These are phyloP conservation scores for Daldinia concentrica DNA, from an alignment of 495 filamentous ascomycete species.

Conservation along the genomic window DNA sequence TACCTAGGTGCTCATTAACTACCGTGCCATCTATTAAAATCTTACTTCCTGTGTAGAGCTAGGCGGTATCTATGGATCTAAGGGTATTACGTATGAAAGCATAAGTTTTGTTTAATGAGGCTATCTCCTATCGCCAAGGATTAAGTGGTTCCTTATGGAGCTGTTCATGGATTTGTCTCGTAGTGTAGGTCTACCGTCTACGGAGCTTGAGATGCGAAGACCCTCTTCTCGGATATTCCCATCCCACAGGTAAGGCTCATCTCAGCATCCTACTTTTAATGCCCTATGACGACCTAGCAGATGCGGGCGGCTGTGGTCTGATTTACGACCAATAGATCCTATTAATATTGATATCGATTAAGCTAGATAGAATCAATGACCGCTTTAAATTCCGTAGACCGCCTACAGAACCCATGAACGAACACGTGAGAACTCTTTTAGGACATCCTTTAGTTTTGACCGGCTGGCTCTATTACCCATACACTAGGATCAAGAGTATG, in stretches of 20 bases:
- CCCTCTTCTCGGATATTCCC: slow-evolving; percentile 38
- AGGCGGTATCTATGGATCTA: slow-evolving; percentile 9
- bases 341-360: slow-evolving; percentile 21
- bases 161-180: slow-evolving; percentile 31
- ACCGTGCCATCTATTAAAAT: slow-evolving; percentile 1
- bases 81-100: slow-evolving; percentile 37
- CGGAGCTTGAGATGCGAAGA: slow-evolving; percentile 36
- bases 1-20: neutral
- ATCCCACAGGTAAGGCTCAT: slow-evolving; percentile 40
- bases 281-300: slow-evolving; percentile 23
- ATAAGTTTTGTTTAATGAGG: slow-evolving; percentile 42
- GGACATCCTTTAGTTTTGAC: neutral
- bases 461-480: neutral
- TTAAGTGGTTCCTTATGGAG: slow-evolving; percentile 28
- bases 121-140: slow-evolving; percentile 42
- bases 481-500: too few species aligned
- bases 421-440: slow-evolving; percentile 5
- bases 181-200: slow-evolving; percentile 3
- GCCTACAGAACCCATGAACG: neutral
- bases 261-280: slow-evolving; percentile 26
- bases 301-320: slow-evolving; percentile 16
- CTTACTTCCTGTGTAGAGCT: neutral
- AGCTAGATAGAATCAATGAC: slow-evolving; percentile 11
- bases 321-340: slow-evolving; percentile 6
- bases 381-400: slow-evolving; percentile 14